These are phyloP conservation scores for Drosera capensis DNA, from an alignment of 148 eudicot genomes.

Conservation along the genomic window DNA sequence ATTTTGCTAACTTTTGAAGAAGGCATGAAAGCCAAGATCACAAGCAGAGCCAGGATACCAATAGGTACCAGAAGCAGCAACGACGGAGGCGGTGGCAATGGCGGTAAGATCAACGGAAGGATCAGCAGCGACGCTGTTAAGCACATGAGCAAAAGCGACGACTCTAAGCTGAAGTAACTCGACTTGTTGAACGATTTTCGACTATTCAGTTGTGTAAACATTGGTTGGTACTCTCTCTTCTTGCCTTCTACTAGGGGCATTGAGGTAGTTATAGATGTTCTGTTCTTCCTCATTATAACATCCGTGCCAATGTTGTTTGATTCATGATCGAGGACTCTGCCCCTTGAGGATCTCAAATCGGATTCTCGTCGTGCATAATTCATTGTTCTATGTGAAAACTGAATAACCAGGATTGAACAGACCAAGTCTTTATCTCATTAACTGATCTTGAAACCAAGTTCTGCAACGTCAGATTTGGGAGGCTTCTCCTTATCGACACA, in stretches of 20 bases:
- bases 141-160: conserved; percentile 41
- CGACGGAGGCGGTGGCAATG: conserved; percentile 85
- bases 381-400: too few species aligned
- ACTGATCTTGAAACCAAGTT: too few species aligned
- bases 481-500: too few species aligned
- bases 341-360: too few species aligned
- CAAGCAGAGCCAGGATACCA: conserved; percentile 43
- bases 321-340: too few species aligned
- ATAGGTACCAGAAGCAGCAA: conserved; percentile 71
- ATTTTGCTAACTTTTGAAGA: conserved; percentile 28
- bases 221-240: background rate
- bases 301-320: too few species aligned
- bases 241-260: background rate
- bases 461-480: too few species aligned
- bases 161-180: conserved; percentile 52
- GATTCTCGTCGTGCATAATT: too few species aligned
- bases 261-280: background rate
- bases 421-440: too few species aligned
- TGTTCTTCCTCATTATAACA: background rate
- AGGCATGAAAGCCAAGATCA: conserved; percentile 76
- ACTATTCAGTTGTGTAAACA: background rate
- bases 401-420: too few species aligned
- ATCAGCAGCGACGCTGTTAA: conserved; percentile 58
- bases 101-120: conserved; percentile 67
- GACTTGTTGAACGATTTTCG: conserved; percentile 2